Base-by-base conservation (phyloP, 2,329 filamentous ascomycete genomes). In the Fusarium cyanostomum region DNA sequence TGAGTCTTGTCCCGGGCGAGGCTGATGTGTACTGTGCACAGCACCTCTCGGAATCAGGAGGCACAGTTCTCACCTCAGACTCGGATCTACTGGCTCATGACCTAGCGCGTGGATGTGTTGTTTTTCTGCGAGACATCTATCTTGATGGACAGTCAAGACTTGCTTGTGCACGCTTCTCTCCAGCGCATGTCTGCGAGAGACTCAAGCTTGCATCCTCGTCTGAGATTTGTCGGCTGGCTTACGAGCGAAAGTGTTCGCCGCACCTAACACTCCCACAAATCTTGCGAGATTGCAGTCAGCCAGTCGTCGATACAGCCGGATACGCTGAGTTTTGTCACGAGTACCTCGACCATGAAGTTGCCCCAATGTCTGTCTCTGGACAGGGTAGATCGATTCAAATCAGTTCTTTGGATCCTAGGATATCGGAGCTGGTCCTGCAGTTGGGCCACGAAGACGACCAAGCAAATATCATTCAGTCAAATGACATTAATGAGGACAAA, bases 41-140 rank as follows among this genome's bases (percentile, higher is more conserved):
- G 12, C 81, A 87, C 50, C 82, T 91, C 7, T 81, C 80, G n/a
- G 62, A 78, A 3, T 72, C 80, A 27, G 80, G 82, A 2, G 86
- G 85, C 1, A 79, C 81, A 2, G 83, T 92, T 12, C 76, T 97
- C 7, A 96, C 92, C 0, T 89, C 87, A n/a, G 94, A 98, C 70
- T 96, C 93, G 0, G 94, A 98, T 71, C 81, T 97, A 8, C 79
- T 96, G 1, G 82, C 94, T 0, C 89, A 94, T 72, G 84, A 92
- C 56, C 81, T 94, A 8, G 89, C 88, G 0, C 63, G 82, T 2
- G 89, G 89, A 0, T 80, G 81, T 1, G 86, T 96, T 0, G 79
- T 88, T 1, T 89, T 94, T 54, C 84, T 96, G 27, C 81, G 84
- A 53, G 89, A 92, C 43, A 74, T 94, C 1, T 81, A 85, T 30